Conservation (phyloP, 257 asterid species). For the Cordia subcordata region DNA sequence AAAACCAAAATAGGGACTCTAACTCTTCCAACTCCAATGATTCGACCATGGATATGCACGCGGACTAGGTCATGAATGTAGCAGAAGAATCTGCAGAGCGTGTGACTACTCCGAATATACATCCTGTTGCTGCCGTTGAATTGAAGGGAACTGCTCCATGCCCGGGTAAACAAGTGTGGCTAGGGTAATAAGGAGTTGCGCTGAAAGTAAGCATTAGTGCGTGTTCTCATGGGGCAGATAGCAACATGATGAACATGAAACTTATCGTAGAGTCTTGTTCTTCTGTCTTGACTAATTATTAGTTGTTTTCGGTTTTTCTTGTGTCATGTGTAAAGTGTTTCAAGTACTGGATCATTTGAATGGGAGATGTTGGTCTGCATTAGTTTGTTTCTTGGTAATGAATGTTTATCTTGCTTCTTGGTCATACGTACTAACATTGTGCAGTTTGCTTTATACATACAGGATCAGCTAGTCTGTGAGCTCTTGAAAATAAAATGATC, state of each 20-base stretch:
- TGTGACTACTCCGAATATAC: background rate
- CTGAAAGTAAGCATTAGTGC: background rate
- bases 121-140: background rate
- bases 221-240: background rate
- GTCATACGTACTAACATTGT: background rate
- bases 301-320: background rate
- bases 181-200: background rate
- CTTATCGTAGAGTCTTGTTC: background rate
- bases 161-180: background rate
- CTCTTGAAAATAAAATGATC: too few species aligned
- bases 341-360: background rate
- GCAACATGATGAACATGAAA: background rate
- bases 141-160: background rate
- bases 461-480: too few species aligned
- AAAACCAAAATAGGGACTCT: conserved; percentile 31
- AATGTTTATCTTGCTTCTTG: too few species aligned
- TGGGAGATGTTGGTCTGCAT: background rate
- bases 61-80: conserved; percentile 26
- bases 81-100: background rate
- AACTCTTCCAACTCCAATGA: conserved; percentile 28
- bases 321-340: background rate
- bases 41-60: conserved; percentile 47
- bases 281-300: background rate
- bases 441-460: background rate
- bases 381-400: too few species aligned